Conservation (phyloP, 1,284 basidiomycete species). For the Ustilago sp. region DNA sequence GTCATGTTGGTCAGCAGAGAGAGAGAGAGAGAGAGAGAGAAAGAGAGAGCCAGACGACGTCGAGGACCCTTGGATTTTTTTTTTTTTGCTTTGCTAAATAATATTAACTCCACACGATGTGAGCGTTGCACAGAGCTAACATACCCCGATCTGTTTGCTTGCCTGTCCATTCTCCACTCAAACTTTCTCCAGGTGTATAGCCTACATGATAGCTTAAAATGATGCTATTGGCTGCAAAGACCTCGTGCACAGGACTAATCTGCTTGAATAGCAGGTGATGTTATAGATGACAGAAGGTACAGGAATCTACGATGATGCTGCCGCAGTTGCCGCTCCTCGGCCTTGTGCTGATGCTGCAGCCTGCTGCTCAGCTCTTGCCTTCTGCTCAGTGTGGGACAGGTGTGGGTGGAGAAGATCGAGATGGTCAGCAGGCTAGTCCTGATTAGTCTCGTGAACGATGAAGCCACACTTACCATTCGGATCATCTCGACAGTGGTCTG, state of each 20-base stretch:
- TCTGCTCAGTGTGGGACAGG: slow-evolving; percentile 16
- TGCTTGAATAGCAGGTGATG: neutral
- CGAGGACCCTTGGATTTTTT: slow-evolving; percentile 11
- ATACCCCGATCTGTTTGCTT: neutral
- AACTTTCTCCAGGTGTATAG: too few relatives aligned
- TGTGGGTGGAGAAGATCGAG: neutral
- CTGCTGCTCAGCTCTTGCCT: slow-evolving; percentile 46
- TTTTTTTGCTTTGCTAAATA: slow-evolving; percentile 13
- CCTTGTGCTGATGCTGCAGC: slow-evolving; percentile 21
- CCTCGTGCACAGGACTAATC: neutral
- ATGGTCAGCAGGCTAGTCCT: neutral
- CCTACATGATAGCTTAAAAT: neutral
- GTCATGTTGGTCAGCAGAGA: slow-evolving; percentile 32
- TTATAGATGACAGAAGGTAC: neutral
- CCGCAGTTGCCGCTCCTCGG: slow-evolving; percentile 17
- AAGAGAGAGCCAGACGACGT: neutral
- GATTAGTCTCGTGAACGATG: neutral
- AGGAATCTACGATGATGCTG: slow-evolving; percentile 11
- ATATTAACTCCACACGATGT: slow-evolving; percentile 20
- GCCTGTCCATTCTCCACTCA: too few relatives aligned
- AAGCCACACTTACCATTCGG: slow-evolving; percentile 55
- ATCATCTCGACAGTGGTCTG: slow-evolving; percentile 65
- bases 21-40: neutral
- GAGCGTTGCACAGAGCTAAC: slow-evolving; percentile 9
- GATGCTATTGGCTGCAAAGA: neutral